A percentile compares a stretch with the other conserved stretches of the same genome.
These are phyloP conservation scores for Massarina eburnea DNA, from an alignment of 2,329 filamentous ascomycete genomes.

Conservation along the genomic window DNA sequence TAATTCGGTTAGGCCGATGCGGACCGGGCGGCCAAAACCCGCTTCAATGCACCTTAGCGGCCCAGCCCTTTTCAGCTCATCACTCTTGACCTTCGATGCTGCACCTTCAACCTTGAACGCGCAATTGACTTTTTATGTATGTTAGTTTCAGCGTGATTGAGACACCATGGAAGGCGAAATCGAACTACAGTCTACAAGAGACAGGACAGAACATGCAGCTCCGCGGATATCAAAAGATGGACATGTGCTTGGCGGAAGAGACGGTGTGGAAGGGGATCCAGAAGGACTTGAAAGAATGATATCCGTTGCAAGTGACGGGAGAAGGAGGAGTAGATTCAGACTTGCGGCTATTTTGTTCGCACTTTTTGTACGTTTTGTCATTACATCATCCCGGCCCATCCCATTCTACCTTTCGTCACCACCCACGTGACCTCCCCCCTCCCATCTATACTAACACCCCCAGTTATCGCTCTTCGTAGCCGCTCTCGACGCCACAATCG, in stretches of 20 bases:
- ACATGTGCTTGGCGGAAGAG: background rate
- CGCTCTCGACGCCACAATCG: conserved; percentile 57
- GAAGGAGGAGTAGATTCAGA: conserved; percentile 25
- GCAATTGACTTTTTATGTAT: too few relatives aligned
- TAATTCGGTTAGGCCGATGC: too few relatives aligned
- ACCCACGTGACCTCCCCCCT: background rate
- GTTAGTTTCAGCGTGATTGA: background rate
- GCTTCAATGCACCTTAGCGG: too few relatives aligned
- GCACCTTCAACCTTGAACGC: background rate
- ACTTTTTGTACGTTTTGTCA: conserved; percentile 32
- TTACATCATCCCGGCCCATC: background rate
- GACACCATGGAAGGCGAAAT: conserved; percentile 14
- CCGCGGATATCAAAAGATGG: conserved; percentile 1
- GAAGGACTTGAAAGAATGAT: conserved; percentile 8
- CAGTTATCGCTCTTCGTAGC: conserved; percentile 46
- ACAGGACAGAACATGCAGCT: background rate
- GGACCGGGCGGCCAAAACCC: too few relatives aligned
- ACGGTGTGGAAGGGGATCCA: conserved; percentile 1
- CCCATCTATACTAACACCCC: background rate
- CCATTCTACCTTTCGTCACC: background rate
- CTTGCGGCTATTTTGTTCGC: conserved; percentile 33
- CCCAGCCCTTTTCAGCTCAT: too few relatives aligned
- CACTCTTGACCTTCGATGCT: too few relatives aligned
- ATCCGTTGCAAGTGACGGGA: conserved; percentile 11
- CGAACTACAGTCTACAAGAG: conserved; percentile 12